Base-by-base conservation (phyloP, 345 rosid genomes). In the Combretum micranthum region DNA sequence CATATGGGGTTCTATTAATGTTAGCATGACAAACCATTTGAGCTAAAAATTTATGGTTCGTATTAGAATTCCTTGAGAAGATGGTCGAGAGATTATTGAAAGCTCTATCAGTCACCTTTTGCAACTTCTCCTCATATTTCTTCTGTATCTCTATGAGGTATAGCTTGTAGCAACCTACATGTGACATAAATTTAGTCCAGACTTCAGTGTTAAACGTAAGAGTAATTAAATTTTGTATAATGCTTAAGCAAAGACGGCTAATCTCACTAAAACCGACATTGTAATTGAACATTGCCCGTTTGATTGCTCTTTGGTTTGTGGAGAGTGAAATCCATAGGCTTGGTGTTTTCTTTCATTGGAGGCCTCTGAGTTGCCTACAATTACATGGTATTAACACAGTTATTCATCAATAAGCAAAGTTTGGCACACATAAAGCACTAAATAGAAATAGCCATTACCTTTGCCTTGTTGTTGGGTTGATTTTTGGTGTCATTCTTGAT, bases 231-330 rank as follows among this genome's bases (percentile, higher is more conserved):
- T n/a, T 2, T 32, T 17, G 25, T 16, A 22, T 19, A 12, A 44
- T 12, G 15, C 8, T 20, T 8, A 25, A 42, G 0, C 14, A 4
- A 19, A 12, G 18, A 26, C 20, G 0, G 19, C 43, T 32, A 12
- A 52, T 56, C 39, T 37, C 4, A 42, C 42, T 12, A n/a, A 3
- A 19, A 43, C 78, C 63, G 37, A 81, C 97, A 56, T 84, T 82
- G 59, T 86, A 84, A 67, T 89, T 89, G 88, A 86, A 86, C 75
- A 84, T 79, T 43, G 95, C 95, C 16, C 95, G 91, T 71, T 81
- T 82, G 15, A 59, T 65, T 13, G 97, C 97, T 76, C 97, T 82
- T 62, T 89, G 83, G 26, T 80, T 80, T 84, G 62, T 73, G 97
- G 69, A 86, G 90, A 62, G 70, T 86, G 76, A 89, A 77, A 46